phyloP scores from a whole-genome alignment of 108 stramenopile species.

The Stephanodiscus triporus region DNA sequence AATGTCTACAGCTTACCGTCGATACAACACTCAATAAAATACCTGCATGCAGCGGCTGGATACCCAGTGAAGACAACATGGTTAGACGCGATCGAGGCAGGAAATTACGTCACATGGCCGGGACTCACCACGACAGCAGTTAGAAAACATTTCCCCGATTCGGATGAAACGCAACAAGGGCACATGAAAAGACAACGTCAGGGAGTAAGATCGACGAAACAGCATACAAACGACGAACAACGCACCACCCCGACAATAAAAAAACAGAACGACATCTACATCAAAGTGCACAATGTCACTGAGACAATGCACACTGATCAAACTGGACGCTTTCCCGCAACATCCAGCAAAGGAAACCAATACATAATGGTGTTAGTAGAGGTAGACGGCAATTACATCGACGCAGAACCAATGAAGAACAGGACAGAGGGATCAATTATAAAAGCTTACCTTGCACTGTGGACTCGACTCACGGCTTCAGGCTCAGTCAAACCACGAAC shows the following conservation, averaged over 20 bases:
- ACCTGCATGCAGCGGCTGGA: slow-evolving; percentile 27
- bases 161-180: slow-evolving; percentile 25
- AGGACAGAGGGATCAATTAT: slow-evolving; percentile 10
- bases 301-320: slow-evolving; percentile 28
- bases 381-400: slow-evolving; percentile 17
- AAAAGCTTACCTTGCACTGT: not conserved
- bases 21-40: not conserved
- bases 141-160: slow-evolving; percentile 25
- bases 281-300: slow-evolving; percentile 2
- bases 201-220: slow-evolving; percentile 29
- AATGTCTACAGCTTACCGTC: slow-evolving; percentile 8
- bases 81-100: slow-evolving; percentile 9
- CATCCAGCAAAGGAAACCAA: slow-evolving; percentile 7
- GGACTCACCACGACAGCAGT: slow-evolving; percentile 23
- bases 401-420: slow-evolving; percentile 13
- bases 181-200: slow-evolving; percentile 26
- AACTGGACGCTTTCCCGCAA: slow-evolving; percentile 30
- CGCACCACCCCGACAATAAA: not conserved
- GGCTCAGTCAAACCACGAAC: slow-evolving; percentile 11
- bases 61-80: slow-evolving; percentile 23
- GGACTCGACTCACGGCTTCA: not conserved
- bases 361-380: slow-evolving; percentile 24
- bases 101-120: slow-evolving; percentile 27
- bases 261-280: not conserved
- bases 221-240: not conserved